Base-by-base conservation (phyloP, 1,139 yeast genomes). In the Yarrowia galli region DNA sequence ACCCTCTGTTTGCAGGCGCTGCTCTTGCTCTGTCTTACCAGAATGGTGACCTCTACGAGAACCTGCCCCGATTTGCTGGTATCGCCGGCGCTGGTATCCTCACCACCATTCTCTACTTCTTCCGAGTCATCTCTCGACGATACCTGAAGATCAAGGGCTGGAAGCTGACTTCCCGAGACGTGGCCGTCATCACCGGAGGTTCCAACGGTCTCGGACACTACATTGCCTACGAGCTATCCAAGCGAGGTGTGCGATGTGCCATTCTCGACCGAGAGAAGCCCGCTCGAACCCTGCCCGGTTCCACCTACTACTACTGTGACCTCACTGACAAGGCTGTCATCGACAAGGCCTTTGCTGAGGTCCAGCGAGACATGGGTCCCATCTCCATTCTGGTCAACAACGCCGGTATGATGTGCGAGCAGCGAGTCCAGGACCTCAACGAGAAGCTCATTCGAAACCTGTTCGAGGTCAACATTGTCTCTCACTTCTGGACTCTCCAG, bases 351-450 rank as follows among this genome's bases (percentile, higher is more conserved):
- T 72, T 82, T 2, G 68, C 72, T 0, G 68, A 71, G 9, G 79
- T 87, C 49, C 76, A 77, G 25, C 42, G 68, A 1, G 68, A 72
- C n/a, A 73, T 76, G 13, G 78, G 79, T 2, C 35, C 68, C 23
- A 78, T 89, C 1, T 83, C 87, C 40, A 79, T 89, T 0, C 76
- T 91, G 53, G 79, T 92, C 32, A 89, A 89, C 74, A 91, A 91
- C 75, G 97, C 96, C 0, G 97, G 95, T 0, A 78, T 87, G 13
- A 81, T 93, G 66, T 87, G 86, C 61, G 77, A 77, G 68, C 80
- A 82, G 53, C 72, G 82, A 1, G 71, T 89, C 2, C 70, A 82
- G 15, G 80, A 82, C 7, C 69, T 84, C 64, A 68, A 77, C 0
- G 76, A 73, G 2, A 70, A 71, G 13, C 73, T 70, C 23, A 72